Evolutionary conservation across 1,284 basidiomycete species (phyloP).

Genomic region (Thecaphora thlaspeos): DNA sequence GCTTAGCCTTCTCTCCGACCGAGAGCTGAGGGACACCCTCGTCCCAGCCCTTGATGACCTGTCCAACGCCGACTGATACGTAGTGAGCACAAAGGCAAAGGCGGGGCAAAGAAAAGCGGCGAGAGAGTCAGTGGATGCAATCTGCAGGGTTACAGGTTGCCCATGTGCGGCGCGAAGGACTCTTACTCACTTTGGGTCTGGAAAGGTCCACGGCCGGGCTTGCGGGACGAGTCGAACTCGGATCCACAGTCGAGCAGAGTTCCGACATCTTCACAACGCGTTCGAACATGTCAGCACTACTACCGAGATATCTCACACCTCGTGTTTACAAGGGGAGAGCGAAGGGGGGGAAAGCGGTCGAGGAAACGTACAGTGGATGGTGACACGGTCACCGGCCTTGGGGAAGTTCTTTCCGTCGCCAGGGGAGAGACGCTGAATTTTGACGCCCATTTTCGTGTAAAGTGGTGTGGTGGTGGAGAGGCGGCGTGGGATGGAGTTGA

Average conservation of each 20-base stretch:
- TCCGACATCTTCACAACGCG: conserved; percentile 31
- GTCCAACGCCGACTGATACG: conserved; percentile 55
- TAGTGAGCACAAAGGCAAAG: not conserved
- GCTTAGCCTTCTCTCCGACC: conserved; percentile 58
- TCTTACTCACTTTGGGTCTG: conserved; percentile 11
- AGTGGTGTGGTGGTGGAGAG: not conserved
- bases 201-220: conserved; percentile 54
- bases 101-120: not conserved
- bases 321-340: too few species aligned
- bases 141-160: too few species aligned
- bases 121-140: too few species aligned
- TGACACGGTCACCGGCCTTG: conserved; percentile 49
- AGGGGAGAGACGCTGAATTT: conserved; percentile 50
- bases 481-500: not conserved
- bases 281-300: too few species aligned
- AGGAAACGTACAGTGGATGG: conserved; percentile 32
- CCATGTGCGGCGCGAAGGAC: too few species aligned
- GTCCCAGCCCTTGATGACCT: conserved; percentile 60
- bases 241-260: conserved; percentile 40
- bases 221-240: conserved; percentile 56
- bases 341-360: not conserved
- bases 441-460: conserved; percentile 43
- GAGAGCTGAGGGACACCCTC: conserved; percentile 59
- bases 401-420: conserved; percentile 58
- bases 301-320: too few species aligned